Evolutionary conservation across 192 early-diverging fungal species (phyloP).

Genomic region (Coemansia sp.): DNA sequence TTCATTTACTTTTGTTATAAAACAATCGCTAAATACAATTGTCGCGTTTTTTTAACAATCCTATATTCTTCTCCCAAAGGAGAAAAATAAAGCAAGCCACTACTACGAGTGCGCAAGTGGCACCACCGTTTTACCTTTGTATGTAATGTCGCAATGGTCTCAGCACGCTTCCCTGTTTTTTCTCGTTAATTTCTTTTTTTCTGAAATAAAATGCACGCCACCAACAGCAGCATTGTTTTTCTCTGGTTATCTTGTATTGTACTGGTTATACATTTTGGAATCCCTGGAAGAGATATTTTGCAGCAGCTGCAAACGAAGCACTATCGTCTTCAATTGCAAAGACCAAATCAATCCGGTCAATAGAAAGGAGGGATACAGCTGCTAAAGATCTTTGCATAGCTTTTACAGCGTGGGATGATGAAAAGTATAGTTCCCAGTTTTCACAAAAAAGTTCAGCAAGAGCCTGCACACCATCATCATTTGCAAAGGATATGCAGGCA

Average conservation of each 20-base stretch:
- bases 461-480: constrained; percentile 9
- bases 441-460: constrained; percentile 13
- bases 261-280: not conserved
- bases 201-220: not conserved
- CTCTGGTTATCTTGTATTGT: constrained; percentile 1
- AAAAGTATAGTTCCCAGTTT: constrained; percentile 4
- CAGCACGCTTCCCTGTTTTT: not conserved
- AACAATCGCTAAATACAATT: constrained; percentile 2
- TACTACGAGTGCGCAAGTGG: not conserved
- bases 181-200: not conserved
- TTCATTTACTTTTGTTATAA: not conserved
- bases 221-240: not conserved
- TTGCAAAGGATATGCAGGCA: not conserved
- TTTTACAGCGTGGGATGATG: not conserved
- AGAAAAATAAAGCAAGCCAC: not conserved
- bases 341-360: constrained; percentile 16
- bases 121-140: not conserved
- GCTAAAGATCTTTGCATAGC: constrained; percentile 6
- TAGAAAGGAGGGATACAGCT: constrained; percentile 16
- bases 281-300: not conserved
- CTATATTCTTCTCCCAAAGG: not conserved
- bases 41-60: not conserved
- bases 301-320: constrained; percentile 12
- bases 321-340: constrained; percentile 4
- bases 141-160: not conserved